Conservation (phyloP, 2,329 filamentous ascomycete genomes). For the Orbilia javanica region DNA sequence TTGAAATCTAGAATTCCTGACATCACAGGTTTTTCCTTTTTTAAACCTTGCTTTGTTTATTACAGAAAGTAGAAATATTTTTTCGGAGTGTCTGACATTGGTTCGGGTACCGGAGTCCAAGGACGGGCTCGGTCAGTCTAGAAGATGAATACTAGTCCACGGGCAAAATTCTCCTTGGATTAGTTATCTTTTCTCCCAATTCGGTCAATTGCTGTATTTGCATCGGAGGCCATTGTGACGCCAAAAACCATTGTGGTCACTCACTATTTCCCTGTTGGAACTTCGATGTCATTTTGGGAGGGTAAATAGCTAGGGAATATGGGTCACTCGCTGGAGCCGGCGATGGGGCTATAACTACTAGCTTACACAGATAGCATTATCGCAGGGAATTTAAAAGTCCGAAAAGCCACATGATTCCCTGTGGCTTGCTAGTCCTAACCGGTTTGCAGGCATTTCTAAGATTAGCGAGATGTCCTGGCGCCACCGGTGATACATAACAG, state of each 20-base stretch:
- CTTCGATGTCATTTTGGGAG: too few relatives aligned
- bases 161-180: neutral
- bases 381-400: constrained; percentile 24
- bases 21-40: neutral
- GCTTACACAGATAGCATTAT: too few relatives aligned
- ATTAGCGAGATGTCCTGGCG: constrained; percentile 40
- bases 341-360: neutral
- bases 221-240: too few relatives aligned
- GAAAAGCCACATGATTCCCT: constrained; percentile 29
- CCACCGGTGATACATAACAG: neutral
- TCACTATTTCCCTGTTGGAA: too few relatives aligned
- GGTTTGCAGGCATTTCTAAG: constrained; percentile 34
- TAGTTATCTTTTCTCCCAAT: neutral
- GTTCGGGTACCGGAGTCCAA: neutral
- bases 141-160: neutral
- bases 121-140: neutral
- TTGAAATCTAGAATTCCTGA: constrained; percentile 15
- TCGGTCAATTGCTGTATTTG: too few relatives aligned
- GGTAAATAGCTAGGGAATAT: neutral
- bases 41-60: too few relatives aligned
- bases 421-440: constrained; percentile 48
- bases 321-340: neutral
- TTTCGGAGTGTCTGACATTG: neutral
- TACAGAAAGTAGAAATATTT: too few relatives aligned
- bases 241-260: too few relatives aligned